Percentiles rank a stretch among this genome's conserved stretches.
Evolutionary conservation across 78 protist species (phyloP).

Genomic region (Ministeria vibrans): DNA sequence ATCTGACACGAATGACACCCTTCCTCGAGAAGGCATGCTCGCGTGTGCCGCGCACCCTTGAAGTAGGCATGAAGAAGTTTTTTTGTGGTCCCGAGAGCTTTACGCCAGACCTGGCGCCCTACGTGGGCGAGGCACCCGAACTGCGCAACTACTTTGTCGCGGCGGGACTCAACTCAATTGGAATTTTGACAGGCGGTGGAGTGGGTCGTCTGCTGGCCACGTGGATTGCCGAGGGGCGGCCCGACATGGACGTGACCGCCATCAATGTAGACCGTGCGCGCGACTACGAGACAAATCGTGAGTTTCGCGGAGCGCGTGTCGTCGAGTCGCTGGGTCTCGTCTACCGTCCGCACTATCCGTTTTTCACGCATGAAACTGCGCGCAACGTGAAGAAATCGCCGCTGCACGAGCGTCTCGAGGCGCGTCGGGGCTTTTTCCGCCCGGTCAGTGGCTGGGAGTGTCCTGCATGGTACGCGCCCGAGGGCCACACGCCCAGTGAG

Average conservation of each 20-base stretch:
- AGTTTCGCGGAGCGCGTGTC: not conserved
- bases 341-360: slow-evolving; percentile 33
- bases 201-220: slow-evolving; percentile 28
- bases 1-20: too few relatives aligned
- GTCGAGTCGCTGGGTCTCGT: slow-evolving; percentile 30
- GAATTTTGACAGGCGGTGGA: slow-evolving; percentile 32
- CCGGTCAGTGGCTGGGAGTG: slow-evolving; percentile 29
- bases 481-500: too few relatives aligned
- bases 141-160: slow-evolving; percentile 25
- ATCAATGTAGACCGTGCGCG: not conserved
- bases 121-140: slow-evolving; percentile 35
- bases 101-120: slow-evolving; percentile 31
- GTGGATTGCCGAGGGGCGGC: slow-evolving; percentile 15
- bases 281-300: not conserved
- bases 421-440: not conserved
- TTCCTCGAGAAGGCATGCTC: too few relatives aligned
- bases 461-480: not conserved
- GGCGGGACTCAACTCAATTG: slow-evolving; percentile 45
- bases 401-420: not conserved
- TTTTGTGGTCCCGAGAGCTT: slow-evolving; percentile 50
- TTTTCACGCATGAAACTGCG: not conserved
- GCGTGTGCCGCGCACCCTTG: too few relatives aligned
- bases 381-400: not conserved
- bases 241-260: slow-evolving; percentile 27
- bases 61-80: too few relatives aligned